Evolutionary conservation across 345 rosid species (phyloP).

Genomic region (Geranium brycei): DNA sequence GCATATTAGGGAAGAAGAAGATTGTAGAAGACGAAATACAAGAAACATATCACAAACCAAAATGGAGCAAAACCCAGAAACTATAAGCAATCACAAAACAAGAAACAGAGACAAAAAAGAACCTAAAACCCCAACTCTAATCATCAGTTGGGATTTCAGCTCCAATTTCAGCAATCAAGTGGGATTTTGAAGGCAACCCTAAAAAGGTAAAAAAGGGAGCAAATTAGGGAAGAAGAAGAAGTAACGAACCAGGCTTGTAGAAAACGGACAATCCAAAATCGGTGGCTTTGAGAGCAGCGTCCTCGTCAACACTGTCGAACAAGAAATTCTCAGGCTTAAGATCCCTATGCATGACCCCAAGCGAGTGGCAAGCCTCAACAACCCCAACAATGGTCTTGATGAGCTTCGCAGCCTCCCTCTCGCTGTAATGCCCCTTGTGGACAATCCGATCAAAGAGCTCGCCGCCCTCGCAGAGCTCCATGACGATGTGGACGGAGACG

Average conservation of each 20-base stretch:
- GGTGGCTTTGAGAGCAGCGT: conserved; percentile 65
- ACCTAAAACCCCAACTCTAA: too few species aligned
- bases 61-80: too few species aligned
- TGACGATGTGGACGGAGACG: conserved; percentile 47
- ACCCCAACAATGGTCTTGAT: conserved; percentile 70
- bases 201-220: neutral
- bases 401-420: conserved; percentile 63
- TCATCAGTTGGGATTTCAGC: too few species aligned
- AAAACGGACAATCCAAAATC: conserved; percentile 77
- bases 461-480: conserved; percentile 75
- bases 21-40: conserved; percentile 32
- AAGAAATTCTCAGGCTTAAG: conserved; percentile 77
- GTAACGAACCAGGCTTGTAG: conserved; percentile 45
- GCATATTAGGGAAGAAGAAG: neutral
- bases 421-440: conserved; percentile 57
- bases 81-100: too few species aligned
- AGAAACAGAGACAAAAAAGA: too few species aligned
- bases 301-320: conserved; percentile 45
- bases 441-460: conserved; percentile 69
- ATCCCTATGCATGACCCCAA: conserved; percentile 68
- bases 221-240: neutral
- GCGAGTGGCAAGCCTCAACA: conserved; percentile 64
- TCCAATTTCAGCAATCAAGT: too few species aligned
- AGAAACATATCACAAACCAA: too few species aligned
- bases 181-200: too few species aligned